These are phyloP conservation scores for Cyberlindnera xylosilytica DNA, from an alignment of 805 yeast species.

Conservation along the genomic window DNA sequence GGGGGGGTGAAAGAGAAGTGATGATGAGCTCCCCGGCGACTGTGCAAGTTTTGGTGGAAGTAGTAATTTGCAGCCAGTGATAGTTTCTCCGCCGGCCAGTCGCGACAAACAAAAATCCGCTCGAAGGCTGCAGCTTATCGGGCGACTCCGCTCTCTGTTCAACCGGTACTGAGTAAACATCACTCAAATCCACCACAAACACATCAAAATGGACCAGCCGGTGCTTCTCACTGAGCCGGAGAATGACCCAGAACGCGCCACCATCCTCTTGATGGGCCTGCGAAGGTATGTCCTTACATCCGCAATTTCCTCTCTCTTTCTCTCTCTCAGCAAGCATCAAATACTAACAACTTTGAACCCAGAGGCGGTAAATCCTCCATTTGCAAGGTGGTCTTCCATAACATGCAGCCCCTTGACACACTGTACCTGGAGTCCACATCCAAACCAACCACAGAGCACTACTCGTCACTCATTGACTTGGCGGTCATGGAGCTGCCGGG, in stretches of 20 bases:
- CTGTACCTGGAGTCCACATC: conserved; percentile 86
- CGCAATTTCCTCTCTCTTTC: too few relatives aligned
- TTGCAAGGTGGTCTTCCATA: conserved; percentile 92
- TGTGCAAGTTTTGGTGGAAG: too few relatives aligned
- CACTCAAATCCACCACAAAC: too few relatives aligned
- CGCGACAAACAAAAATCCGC: too few relatives aligned
- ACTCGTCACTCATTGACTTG: conserved; percentile 78
- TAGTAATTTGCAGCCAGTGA: too few relatives aligned
- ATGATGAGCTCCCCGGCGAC: too few relatives aligned
- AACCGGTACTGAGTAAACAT: too few relatives aligned
- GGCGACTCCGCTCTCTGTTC: too few relatives aligned
- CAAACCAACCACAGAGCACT: conserved; percentile 81
- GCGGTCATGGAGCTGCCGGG: conserved; percentile 95
- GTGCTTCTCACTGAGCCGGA: conserved; percentile 25
- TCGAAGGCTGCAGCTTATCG: too few relatives aligned
- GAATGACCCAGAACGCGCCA: conserved; percentile 61
- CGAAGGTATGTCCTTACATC: conserved; percentile 56
- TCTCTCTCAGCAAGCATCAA: too few relatives aligned
- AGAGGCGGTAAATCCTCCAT: conserved; percentile 90
- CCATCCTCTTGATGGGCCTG: conserved; percentile 83
- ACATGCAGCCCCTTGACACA: conserved; percentile 94
- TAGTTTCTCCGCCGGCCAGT: too few relatives aligned
- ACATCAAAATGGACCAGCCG: conserved; percentile 10
- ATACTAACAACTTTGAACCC: conserved; percentile 1
- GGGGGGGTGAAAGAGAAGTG: too few relatives aligned